phyloP scores from a whole-genome alignment of 768 basidiomycete species.

The Tremella yokohamensis region DNA sequence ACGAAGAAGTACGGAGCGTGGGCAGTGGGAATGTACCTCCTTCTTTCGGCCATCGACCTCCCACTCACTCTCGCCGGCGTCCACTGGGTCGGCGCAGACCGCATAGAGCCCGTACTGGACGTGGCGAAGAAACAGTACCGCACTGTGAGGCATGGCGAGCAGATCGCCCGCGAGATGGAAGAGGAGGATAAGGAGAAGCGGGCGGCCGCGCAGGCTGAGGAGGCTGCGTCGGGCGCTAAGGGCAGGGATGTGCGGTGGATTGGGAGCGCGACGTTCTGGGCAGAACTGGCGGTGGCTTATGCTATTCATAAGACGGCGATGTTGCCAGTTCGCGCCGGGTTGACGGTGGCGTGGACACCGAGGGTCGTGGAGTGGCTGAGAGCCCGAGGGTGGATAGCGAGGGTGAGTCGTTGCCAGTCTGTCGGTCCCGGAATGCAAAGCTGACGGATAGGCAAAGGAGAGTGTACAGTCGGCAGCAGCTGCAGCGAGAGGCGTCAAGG shows the following conservation, averaged over 20 bases:
- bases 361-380: conserved; percentile 78
- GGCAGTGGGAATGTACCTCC: conserved; percentile 81
- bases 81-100: conserved; percentile 82
- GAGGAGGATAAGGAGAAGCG: conserved; percentile 13
- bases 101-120: conserved; percentile 67
- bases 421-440: no score
- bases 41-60: conserved; percentile 75
- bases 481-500: conserved; percentile 4
- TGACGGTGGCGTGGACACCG: conserved; percentile 83
- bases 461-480: neutral
- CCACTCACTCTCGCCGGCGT: conserved; percentile 76
- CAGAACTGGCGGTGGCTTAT: conserved; percentile 89
- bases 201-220: conserved; percentile 3
- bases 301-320: conserved; percentile 93
- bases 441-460: neutral
- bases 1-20: conserved; percentile 94
- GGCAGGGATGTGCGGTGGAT: conserved; percentile 5
- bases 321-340: conserved; percentile 78
- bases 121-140: conserved; percentile 48
- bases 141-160: conserved; percentile 19
- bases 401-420: no score
- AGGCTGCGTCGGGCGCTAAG: conserved; percentile 8
- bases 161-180: conserved; percentile 7
- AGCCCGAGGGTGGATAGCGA: conserved; percentile 69
- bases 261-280: conserved; percentile 73